Base-by-base conservation (phyloP, 148 eudicot genomes). In the Rhododendron vialii region DNA sequence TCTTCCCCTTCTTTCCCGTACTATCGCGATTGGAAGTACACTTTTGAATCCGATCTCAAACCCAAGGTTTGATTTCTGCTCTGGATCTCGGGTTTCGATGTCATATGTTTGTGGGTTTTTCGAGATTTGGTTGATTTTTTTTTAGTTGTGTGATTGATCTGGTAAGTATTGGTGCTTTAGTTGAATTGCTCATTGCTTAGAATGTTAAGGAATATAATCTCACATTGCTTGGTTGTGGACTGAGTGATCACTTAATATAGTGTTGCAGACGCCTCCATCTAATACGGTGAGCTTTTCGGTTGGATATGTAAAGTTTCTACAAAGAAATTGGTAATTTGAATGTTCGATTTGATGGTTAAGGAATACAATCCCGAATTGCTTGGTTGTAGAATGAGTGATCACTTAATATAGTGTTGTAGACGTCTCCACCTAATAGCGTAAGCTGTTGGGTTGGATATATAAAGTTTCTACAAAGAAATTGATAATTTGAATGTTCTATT, bases 11-110 rank as follows among this genome's bases (percentile, higher is more conserved):
- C 96, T 57, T 93, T 93, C 48, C 95, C 97, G 6, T 93, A 94
- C 78, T 93, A 86, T 48, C 91, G 91, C 9, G 98, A 95, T 89
- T 95, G 95, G 96, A 92, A 93, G 89, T 94, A 89, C 82, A 87
- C 91, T 53, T 91, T 87, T 78, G 90, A 89, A 11, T 69, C 93
- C 82, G 95, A 95, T 95, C 95, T 95, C 61, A 94, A 93, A 84
- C 97, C 98, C 22, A 94, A 94, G 98, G 98, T 95, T 43, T 22
- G 73, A 35, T 75, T 84, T 50, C 51, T 38, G 17, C 26, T 35
- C 35, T 3, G 85, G 63, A 67, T 74, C 55, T 10, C 6, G 11
- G 50, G 74, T 91, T 84, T 81, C 75, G 55, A 12, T 10, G 74
- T 82, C 89, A 88, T 89, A 88, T 80, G 86, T 28, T 81, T 55